Conservation (phyloP, 805 yeast species). For the Myxozyma monticola region DNA sequence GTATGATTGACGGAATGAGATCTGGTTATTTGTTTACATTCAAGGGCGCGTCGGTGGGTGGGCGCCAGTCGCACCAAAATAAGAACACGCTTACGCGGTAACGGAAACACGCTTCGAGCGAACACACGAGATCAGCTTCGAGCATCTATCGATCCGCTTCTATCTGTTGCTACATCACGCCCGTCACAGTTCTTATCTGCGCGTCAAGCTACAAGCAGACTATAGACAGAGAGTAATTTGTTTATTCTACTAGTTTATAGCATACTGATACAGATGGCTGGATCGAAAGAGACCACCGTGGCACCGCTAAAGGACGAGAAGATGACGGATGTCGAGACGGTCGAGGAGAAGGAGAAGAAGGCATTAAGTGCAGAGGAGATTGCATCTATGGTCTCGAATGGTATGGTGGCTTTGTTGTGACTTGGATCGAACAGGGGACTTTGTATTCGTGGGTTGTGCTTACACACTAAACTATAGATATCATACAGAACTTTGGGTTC, state of each 20-base stretch:
- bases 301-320: slow-evolving; percentile 17
- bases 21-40: neutral
- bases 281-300: slow-evolving; percentile 3
- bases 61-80: too few species aligned
- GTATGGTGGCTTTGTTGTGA: too few species aligned
- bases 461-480: slow-evolving; percentile 35
- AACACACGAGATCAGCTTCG: too few species aligned
- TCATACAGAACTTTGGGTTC: slow-evolving; percentile 46
- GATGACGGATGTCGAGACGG: slow-evolving; percentile 20
- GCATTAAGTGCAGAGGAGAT: slow-evolving; percentile 19
- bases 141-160: too few species aligned
- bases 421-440: neutral
- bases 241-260: too few species aligned
- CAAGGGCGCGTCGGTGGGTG: neutral
- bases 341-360: slow-evolving; percentile 5
- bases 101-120: too few species aligned
- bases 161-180: too few species aligned
- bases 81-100: too few species aligned
- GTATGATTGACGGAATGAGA: neutral
- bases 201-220: too few species aligned
- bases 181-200: too few species aligned
- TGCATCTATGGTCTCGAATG: slow-evolving; percentile 21
- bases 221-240: too few species aligned
- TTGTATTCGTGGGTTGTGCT: neutral
- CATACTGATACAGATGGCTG: too few species aligned